Evolutionary conservation across 495 filamentous ascomycete genomes (phyloP), one percentile per base, ranked within the genome.

Genomic region (Paragyromitra xinjiangensis): DNA sequence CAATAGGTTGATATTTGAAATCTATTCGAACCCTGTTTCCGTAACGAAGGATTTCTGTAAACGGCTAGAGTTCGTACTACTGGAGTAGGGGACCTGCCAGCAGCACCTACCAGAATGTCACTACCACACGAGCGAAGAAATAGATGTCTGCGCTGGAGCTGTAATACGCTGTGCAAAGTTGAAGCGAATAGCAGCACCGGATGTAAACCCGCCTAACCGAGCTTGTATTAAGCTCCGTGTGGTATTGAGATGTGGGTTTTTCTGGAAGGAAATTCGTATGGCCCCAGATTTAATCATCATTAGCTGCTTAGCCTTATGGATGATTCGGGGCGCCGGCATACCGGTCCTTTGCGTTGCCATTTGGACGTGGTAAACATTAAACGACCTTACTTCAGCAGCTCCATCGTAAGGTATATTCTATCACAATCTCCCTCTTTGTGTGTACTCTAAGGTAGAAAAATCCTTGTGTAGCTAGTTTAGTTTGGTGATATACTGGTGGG

Each of bases 1-100:
- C 29, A 24, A 34, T 11, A 22, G 34, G 65, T 7, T 26, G 37
- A 34, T 14, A 73, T 37, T 74, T 22, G 56, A 29, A 62, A 50
- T 62, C 0, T 37, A 19, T 22, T 26, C 5, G 26, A 61, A 39
- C 29, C 26, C 56, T 61, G 56, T 12, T 45, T 19, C 22, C 16
- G 6, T 26, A 40, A 19, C 37, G 16, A 37, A 42, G 6, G 22
- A 45, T 56, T 58, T 24, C 64, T 19, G 29, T 39, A 34, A 29
- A 58, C 3, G 5, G 56, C n/a, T 53, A 53, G 7, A 22, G 19
- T 22, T 24, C 16, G 16, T 53, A 9, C 6, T 4, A 53, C n/a
- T 19, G 50, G 50, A 9, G 2, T 12, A 48, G 11, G 11, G 16
- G 14, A 6, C 50, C 19, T 22, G 50, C 16, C 16, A 53, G n/a